These are phyloP conservation scores for Madurella mycetomatis DNA, from an alignment of 2,329 filamentous ascomycete genomes.

Conservation along the genomic window DNA sequence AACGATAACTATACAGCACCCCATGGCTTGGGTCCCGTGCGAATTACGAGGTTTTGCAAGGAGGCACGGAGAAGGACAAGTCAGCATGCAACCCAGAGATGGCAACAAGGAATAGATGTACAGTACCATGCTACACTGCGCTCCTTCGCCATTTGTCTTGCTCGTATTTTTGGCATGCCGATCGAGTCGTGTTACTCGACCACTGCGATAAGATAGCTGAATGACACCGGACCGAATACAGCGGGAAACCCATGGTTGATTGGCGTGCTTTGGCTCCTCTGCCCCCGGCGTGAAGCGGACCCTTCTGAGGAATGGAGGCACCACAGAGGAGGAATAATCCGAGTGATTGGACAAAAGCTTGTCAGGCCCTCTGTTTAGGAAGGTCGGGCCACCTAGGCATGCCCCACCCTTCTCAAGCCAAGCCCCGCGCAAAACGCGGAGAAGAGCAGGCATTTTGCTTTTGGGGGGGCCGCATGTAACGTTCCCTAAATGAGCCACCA, in stretches of 20 bases:
- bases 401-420: constrained; percentile 1
- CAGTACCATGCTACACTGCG: too few species aligned
- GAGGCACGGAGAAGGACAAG: neutral
- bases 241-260: constrained; percentile 3
- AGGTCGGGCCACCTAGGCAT: constrained; percentile 13
- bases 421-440: neutral
- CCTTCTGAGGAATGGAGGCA: neutral
- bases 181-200: neutral
- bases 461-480: constrained; percentile 10
- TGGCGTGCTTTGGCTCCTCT: constrained; percentile 1
- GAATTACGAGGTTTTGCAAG: neutral
- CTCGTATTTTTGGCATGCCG: too few species aligned
- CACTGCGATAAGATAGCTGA: neutral
- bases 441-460: neutral
- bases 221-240: constrained; percentile 12
- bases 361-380: constrained; percentile 16
- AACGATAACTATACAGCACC: too few species aligned
- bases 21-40: too few species aligned
- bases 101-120: neutral
- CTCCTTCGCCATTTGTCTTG: too few species aligned
- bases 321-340: neutral
- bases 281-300: neutral
- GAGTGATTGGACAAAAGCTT: constrained; percentile 10
- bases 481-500: constrained; percentile 2
- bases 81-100: neutral